phyloP scores from a whole-genome alignment of 805 yeast species.

The Myxozyma melibiosi region DNA sequence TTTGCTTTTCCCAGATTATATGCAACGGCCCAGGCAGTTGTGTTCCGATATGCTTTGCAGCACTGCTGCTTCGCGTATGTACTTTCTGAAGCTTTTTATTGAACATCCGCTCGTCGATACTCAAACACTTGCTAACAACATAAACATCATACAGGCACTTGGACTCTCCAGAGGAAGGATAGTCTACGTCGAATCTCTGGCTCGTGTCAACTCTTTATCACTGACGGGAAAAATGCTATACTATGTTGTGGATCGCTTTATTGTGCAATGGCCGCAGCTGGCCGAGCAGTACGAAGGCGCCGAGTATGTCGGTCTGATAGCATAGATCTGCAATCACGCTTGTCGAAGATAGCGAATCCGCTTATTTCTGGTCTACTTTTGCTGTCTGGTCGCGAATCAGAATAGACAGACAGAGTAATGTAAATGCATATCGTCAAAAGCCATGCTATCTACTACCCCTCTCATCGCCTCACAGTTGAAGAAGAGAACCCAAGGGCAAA shows the following conservation, averaged over 20 bases:
- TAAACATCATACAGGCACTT: neutral
- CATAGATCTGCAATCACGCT: no score
- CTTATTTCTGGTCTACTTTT: no score
- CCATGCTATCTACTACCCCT: no score
- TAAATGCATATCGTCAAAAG: no score
- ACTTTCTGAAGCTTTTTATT: neutral
- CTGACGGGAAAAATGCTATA: constrained; percentile 72
- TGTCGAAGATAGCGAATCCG: neutral
- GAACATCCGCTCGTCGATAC: no score
- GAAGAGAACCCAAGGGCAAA: no score
- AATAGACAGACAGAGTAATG: no score
- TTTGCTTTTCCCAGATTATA: constrained; percentile 41
- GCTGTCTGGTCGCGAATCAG: no score
- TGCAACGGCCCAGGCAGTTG: constrained; percentile 84
- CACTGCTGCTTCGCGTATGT: constrained; percentile 52
- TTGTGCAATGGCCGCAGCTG: constrained; percentile 87
- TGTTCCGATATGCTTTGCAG: constrained; percentile 64
- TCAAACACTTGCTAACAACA: no score
- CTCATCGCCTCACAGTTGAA: no score
- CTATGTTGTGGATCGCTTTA: constrained; percentile 71
- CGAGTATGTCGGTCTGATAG: constrained; percentile 78
- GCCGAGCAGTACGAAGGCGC: constrained; percentile 53
- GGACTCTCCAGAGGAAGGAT: constrained; percentile 51
- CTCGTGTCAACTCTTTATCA: constrained; percentile 75
- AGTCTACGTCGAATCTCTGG: constrained; percentile 82